Evolutionary conservation across 192 early-diverging fungal genomes (phyloP).

Genomic region (Umbelopsis isabellina): DNA sequence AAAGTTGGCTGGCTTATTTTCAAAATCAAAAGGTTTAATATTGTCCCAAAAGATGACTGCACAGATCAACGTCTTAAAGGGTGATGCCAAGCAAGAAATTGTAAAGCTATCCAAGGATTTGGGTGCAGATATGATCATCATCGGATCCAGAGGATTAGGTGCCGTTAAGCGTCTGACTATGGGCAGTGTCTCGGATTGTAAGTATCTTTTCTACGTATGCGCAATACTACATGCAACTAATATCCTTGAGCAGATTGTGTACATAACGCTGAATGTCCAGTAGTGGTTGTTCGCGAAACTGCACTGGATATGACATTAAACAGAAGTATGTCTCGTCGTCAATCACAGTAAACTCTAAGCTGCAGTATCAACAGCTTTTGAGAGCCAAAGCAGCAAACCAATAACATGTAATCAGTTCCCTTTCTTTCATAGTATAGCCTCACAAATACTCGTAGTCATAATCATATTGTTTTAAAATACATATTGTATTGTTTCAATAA

Average conservation of each 20-base stretch:
- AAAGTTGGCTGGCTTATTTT: too few relatives aligned
- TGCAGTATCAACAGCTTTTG: too few relatives aligned
- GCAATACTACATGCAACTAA: background rate
- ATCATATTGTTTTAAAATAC: too few relatives aligned
- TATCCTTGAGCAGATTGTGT: conserved; percentile 18
- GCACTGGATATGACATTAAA: conserved; percentile 17
- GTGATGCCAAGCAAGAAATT: conserved; percentile 24
- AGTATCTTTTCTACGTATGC: background rate
- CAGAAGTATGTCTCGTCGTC: conserved; percentile 8
- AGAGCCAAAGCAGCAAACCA: too few relatives aligned
- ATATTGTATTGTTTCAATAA: too few relatives aligned
- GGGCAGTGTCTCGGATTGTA: conserved; percentile 29
- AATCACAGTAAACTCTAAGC: background rate
- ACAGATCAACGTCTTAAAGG: conserved; percentile 23
- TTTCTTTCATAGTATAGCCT: too few relatives aligned
- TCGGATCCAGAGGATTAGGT: conserved; percentile 23
- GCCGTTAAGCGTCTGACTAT: conserved; percentile 19
- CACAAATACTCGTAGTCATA: too few relatives aligned
- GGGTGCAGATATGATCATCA: conserved; percentile 20
- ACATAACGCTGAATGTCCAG: conserved; percentile 24
- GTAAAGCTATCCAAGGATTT: conserved; percentile 20
- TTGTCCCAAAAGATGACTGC: conserved; percentile 17
- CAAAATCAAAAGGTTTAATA: background rate
- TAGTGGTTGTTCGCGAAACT: conserved; percentile 17
- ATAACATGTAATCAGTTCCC: too few relatives aligned